phyloP scores from a whole-genome alignment of 257 asterid genomes.

The Ilex aquifolium region DNA sequence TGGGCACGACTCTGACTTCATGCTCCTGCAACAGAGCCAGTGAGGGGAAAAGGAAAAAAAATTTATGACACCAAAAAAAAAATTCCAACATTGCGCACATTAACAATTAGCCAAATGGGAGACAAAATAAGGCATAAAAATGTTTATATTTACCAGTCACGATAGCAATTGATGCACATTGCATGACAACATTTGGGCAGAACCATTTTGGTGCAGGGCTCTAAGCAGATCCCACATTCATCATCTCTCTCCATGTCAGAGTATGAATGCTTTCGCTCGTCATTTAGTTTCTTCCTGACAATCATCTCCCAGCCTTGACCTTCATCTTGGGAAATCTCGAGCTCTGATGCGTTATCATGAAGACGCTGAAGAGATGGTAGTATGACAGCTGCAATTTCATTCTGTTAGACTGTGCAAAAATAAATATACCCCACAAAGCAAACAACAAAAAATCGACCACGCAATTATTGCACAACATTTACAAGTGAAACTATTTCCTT shows the following conservation, averaged over 20 bases:
- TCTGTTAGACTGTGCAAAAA: not conserved
- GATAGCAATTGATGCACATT: conserved; percentile 88
- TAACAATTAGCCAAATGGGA: not conserved
- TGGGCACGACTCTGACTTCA: conserved; percentile 62
- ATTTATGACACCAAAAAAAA: not conserved
- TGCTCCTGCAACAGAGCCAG: conserved; percentile 28
- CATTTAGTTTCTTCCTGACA: conserved; percentile 19
- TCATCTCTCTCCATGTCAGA: conserved; percentile 49
- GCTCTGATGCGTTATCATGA: conserved; percentile 24
- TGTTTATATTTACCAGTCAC: conserved; percentile 46
- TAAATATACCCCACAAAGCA: not conserved
- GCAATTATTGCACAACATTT: not conserved
- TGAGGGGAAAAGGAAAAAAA: too few relatives aligned
- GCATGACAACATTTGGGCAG: conserved; percentile 84
- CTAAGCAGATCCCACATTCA: conserved; percentile 84
- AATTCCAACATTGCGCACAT: too few relatives aligned
- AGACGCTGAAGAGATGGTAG: conserved; percentile 48
- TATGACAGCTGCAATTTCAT: conserved; percentile 40
- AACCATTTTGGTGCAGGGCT: conserved; percentile 80
- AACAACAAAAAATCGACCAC: not conserved
- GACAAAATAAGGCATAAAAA: not conserved
- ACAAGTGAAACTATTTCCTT: not conserved
- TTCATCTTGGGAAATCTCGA: conserved; percentile 15
- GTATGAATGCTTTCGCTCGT: conserved; percentile 17
- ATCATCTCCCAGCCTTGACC: conserved; percentile 13